These are phyloP conservation scores for Amanita subjunquillea DNA, from an alignment of 768 basidiomycete species.

Conservation along the genomic window DNA sequence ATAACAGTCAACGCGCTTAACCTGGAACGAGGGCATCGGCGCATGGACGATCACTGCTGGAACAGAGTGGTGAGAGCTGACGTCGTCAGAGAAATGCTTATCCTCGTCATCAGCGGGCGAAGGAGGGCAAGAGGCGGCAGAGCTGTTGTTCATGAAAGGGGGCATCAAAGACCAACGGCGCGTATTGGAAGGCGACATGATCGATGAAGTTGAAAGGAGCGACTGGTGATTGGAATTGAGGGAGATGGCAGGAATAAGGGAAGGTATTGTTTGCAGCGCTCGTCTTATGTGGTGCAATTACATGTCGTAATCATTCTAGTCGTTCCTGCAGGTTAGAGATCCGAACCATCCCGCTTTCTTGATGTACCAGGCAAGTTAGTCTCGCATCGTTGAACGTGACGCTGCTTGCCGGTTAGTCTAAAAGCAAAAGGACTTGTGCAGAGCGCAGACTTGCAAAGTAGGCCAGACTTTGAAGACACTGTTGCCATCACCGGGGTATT, in stretches of 20 bases:
- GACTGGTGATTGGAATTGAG: background rate
- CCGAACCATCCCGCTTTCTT: background rate
- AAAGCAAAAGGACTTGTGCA: background rate
- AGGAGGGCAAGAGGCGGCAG: background rate
- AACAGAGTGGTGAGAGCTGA: conserved; percentile 9
- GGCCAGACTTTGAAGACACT: no score
- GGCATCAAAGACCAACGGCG: background rate
- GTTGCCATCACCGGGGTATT: no score
- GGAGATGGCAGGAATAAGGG: background rate
- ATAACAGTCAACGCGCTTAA: conserved; percentile 52
- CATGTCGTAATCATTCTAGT: background rate
- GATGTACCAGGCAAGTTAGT: no score
- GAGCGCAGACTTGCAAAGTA: background rate
- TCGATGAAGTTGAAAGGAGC: background rate
- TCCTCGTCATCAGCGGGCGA: background rate
- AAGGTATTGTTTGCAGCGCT: background rate
- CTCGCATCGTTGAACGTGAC: background rate
- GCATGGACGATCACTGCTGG: conserved; percentile 23
- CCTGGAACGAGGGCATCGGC: conserved; percentile 37
- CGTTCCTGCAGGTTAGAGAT: background rate
- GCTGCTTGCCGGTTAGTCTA: background rate
- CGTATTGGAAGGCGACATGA: background rate
- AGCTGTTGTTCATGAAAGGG: background rate
- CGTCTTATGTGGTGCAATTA: background rate
- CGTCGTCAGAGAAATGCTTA: background rate